phyloP scores from a whole-genome alignment of 805 yeast species.

The Kurtzmaniella fragi region DNA sequence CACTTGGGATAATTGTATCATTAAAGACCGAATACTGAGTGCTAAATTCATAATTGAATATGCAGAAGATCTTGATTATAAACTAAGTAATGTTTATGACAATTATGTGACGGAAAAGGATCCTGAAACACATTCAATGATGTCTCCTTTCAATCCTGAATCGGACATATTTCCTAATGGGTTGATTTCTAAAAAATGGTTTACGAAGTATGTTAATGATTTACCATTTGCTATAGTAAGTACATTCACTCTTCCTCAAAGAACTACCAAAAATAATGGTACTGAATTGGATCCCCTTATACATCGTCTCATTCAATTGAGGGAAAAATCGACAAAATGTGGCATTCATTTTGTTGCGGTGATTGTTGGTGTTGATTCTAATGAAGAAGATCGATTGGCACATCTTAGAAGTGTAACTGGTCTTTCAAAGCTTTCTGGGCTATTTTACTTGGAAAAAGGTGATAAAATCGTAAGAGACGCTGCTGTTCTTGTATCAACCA shows the following conservation, averaged over 20 bases:
- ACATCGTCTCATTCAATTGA: conserved; percentile 9
- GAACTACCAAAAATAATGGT: conserved; percentile 9
- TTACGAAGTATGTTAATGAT: conserved; percentile 24
- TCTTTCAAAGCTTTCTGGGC: conserved; percentile 25
- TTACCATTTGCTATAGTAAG: conserved; percentile 30
- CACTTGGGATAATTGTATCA: conserved; percentile 35
- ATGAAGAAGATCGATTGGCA: conserved; percentile 18
- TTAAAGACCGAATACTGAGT: conserved; percentile 30
- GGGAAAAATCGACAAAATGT: conserved; percentile 7
- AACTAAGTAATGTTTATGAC: neutral
- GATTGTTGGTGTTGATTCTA: conserved; percentile 11
- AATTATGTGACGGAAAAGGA: neutral
- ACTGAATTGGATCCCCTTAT: conserved; percentile 7
- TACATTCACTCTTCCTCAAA: conserved; percentile 11
- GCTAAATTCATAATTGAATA: conserved; percentile 24
- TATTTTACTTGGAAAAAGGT: conserved; percentile 17
- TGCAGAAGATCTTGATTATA: conserved; percentile 3
- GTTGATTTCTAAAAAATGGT: conserved; percentile 29
- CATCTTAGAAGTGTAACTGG: conserved; percentile 23
- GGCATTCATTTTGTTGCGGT: conserved; percentile 19
- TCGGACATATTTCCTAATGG: conserved; percentile 27
- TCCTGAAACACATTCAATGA: conserved; percentile 18
- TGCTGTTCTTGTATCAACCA: conserved; percentile 24
- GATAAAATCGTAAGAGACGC: conserved; percentile 19
- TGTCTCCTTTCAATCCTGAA: conserved; percentile 33